Evolutionary conservation across 352 stramenopile genomes (phyloP).

Genomic region (Thraustotheca clavata): DNA sequence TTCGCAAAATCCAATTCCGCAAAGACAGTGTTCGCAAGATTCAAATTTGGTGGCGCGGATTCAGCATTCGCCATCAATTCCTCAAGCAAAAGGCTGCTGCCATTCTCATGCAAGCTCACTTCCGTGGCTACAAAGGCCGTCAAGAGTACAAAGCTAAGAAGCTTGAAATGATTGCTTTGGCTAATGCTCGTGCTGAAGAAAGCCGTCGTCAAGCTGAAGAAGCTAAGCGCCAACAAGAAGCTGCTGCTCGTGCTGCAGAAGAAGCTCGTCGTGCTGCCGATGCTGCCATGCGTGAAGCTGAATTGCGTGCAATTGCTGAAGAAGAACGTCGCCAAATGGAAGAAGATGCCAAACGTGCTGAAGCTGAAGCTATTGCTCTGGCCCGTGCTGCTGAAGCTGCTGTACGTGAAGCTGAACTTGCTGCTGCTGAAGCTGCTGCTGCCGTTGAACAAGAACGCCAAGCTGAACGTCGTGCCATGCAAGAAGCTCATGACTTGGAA

Average conservation of each 20-base stretch:
- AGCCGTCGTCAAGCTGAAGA: constrained; percentile 66
- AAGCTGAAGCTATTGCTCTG: constrained; percentile 49
- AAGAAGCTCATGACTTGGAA: constrained; percentile 58
- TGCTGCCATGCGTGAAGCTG: constrained; percentile 40
- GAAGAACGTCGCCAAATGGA: constrained; percentile 61
- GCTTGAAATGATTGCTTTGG: constrained; percentile 72
- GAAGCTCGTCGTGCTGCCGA: constrained; percentile 47
- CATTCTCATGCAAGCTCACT: constrained; percentile 66
- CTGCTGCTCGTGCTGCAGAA: constrained; percentile 47
- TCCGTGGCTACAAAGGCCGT: constrained; percentile 67
- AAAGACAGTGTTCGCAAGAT: constrained; percentile 52
- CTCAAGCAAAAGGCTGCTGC: constrained; percentile 71
- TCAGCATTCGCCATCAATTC: constrained; percentile 62
- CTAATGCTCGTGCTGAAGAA: constrained; percentile 61
- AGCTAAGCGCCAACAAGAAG: constrained; percentile 73
- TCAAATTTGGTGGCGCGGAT: constrained; percentile 78
- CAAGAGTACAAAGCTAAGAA: constrained; percentile 77
- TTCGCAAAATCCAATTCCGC: constrained; percentile 57
- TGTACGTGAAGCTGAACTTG: constrained; percentile 49
- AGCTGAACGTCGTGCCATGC: constrained; percentile 69
- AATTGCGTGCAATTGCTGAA: constrained; percentile 41
- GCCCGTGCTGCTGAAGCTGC: constrained; percentile 45
- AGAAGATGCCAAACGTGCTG: constrained; percentile 52
- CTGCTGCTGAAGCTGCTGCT: constrained; percentile 62
- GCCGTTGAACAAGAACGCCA: constrained; percentile 75